These are phyloP conservation scores for Dalechampia spathulata DNA, from an alignment of 441 rosid species.

Conservation along the genomic window DNA sequence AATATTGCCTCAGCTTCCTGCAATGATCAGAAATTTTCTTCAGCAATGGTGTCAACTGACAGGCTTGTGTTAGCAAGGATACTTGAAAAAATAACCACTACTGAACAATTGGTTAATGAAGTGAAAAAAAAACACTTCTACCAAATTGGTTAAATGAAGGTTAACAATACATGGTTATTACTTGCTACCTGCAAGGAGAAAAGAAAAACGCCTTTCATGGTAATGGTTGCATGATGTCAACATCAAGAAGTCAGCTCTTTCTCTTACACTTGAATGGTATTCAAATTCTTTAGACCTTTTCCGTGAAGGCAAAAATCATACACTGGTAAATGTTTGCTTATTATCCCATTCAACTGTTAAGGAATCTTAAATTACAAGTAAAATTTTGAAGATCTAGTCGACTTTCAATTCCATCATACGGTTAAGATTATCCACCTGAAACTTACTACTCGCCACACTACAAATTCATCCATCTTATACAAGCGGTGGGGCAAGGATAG, in stretches of 20 bases:
- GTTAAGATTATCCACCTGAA: too few species aligned
- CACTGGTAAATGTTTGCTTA: not conserved
- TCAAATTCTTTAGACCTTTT: conserved; percentile 5
- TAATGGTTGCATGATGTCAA: not conserved
- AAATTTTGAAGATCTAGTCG: too few species aligned
- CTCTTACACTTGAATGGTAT: not conserved
- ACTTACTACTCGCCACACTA: too few species aligned
- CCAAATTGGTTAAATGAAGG: conserved; percentile 2
- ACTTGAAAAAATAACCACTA: not conserved
- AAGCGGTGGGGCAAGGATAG: too few species aligned
- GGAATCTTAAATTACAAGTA: too few species aligned
- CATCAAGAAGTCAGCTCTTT: not conserved
- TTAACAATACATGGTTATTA: not conserved
- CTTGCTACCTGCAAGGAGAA: conserved; percentile 1
- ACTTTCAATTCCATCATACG: too few species aligned
- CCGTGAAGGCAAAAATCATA: not conserved
- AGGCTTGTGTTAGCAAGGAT: not conserved
- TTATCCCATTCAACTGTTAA: not conserved
- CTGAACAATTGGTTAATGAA: too few species aligned
- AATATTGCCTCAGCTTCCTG: conserved; percentile 97
- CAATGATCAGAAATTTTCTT: conserved; percentile 16
- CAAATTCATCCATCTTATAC: too few species aligned
- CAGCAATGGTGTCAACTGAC: not conserved
- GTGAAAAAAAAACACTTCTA: too few species aligned
- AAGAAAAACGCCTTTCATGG: not conserved